These are phyloP conservation scores for Alternaria atra DNA, from an alignment of 2,329 filamentous ascomycete species.

Conservation along the genomic window DNA sequence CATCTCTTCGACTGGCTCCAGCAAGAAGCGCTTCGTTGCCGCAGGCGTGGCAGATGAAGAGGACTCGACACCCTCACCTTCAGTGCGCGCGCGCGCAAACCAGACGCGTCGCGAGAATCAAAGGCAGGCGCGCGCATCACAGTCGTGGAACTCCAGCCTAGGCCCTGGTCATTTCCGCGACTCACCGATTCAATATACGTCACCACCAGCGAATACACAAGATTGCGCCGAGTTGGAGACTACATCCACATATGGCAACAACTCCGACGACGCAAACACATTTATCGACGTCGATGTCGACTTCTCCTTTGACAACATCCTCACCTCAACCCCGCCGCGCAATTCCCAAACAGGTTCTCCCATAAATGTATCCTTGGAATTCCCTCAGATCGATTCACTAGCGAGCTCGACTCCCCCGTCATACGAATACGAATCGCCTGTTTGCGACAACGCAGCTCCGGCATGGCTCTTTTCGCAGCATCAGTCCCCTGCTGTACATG, in stretches of 20 bases:
- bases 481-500: background rate
- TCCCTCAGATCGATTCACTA: slow-evolving; percentile 2
- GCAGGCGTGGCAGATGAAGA: slow-evolving; percentile 27
- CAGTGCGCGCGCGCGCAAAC: slow-evolving; percentile 14
- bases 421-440: background rate
- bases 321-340: slow-evolving; percentile 21
- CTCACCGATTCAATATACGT: background rate
- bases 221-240: background rate
- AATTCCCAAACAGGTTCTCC: slow-evolving; percentile 22
- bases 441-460: background rate
- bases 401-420: background rate
- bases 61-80: slow-evolving; percentile 22
- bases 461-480: background rate
- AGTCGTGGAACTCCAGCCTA: background rate
- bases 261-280: background rate
- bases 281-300: slow-evolving; percentile 11
- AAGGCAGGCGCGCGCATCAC: background rate
- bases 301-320: slow-evolving; percentile 29
- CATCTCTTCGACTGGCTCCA: slow-evolving; percentile 30
- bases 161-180: background rate
- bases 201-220: background rate
- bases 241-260: background rate
- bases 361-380: slow-evolving; percentile 8
- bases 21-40: slow-evolving; percentile 44
- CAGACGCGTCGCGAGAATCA: slow-evolving; percentile 15